Conservation (phyloP, 2,329 filamentous ascomycete species). For the Colletotrichum theobromicola region DNA sequence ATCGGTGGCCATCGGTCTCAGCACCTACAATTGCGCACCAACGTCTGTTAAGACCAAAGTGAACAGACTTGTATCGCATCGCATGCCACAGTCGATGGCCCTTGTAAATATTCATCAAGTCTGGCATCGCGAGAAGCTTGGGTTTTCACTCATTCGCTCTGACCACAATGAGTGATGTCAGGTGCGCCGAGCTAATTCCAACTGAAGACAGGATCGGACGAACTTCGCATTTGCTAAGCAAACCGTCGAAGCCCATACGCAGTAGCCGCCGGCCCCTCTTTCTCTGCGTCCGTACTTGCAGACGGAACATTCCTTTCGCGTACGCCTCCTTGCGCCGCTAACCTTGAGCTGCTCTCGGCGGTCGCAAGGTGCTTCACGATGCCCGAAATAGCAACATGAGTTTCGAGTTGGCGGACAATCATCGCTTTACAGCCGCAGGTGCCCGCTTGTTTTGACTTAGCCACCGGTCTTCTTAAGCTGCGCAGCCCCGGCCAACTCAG, state of each 20-base stretch:
- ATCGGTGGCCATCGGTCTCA: not conserved
- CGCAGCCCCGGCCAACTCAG: not conserved
- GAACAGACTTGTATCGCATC: not conserved
- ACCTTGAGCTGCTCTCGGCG: not conserved
- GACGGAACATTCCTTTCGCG: not conserved
- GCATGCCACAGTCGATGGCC: not conserved
- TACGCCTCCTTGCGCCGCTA: not conserved
- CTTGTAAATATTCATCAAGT: not conserved
- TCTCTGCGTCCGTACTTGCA: not conserved
- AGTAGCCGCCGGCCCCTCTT: slow-evolving; percentile 1
- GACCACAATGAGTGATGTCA: not conserved
- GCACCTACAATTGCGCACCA: not conserved
- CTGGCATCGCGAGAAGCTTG: not conserved
- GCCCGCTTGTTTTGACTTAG: not conserved
- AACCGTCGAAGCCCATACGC: not conserved
- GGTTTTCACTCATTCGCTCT: not conserved
- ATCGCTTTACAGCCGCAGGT: not conserved
- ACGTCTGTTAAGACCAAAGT: not conserved
- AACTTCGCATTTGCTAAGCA: not conserved
- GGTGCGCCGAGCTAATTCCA: not conserved
- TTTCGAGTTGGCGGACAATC: not conserved
- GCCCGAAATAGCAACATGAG: not conserved
- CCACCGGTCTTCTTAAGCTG: not conserved
- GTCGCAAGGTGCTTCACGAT: not conserved
- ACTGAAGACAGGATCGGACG: not conserved